Evolutionary conservation across 371 early-diverging fungal genomes (phyloP).

Genomic region (Mucor ambiguus): DNA sequence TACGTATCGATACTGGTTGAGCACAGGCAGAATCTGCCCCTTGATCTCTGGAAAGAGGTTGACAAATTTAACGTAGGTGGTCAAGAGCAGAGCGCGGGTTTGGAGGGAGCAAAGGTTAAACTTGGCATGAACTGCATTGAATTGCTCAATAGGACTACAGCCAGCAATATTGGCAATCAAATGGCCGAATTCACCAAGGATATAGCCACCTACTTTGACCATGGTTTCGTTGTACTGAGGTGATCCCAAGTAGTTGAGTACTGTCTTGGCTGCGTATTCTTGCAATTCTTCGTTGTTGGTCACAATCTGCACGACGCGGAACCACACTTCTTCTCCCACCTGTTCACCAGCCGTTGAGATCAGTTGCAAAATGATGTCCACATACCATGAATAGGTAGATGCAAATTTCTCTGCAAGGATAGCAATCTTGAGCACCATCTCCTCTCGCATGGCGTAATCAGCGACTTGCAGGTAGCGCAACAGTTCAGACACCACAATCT

Average conservation of each 20-base stretch:
- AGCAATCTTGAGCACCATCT: constrained; percentile 97
- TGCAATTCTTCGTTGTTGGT: constrained; percentile 92
- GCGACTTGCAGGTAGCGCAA: constrained; percentile 85
- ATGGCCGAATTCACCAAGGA: constrained; percentile 97
- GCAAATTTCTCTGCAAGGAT: constrained; percentile 97
- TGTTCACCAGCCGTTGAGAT: constrained; percentile 95
- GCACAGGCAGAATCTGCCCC: constrained; percentile 79
- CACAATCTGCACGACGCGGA: constrained; percentile 94
- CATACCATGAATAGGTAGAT: constrained; percentile 97
- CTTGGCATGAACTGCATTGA: constrained; percentile 89
- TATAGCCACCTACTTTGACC: constrained; percentile 93
- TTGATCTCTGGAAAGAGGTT: constrained; percentile 98
- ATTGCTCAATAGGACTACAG: constrained; percentile 89
- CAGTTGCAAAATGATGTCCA: constrained; percentile 94
- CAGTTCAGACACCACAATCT: constrained; percentile 88
- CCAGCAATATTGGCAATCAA: constrained; percentile 86
- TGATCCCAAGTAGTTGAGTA: constrained; percentile 76
- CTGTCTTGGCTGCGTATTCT: constrained; percentile 89
- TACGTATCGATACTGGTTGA: constrained; percentile 84
- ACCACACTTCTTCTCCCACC: constrained; percentile 97
- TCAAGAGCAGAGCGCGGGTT: constrained; percentile 85
- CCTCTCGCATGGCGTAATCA: constrained; percentile 91
- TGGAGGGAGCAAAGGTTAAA: constrained; percentile 79
- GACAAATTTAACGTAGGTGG: constrained; percentile 92
- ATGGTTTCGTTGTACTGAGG: constrained; percentile 94